Evolutionary conservation across 129 eudicot species (phyloP).

Genomic region (Helichrysum umbraculigerum): DNA sequence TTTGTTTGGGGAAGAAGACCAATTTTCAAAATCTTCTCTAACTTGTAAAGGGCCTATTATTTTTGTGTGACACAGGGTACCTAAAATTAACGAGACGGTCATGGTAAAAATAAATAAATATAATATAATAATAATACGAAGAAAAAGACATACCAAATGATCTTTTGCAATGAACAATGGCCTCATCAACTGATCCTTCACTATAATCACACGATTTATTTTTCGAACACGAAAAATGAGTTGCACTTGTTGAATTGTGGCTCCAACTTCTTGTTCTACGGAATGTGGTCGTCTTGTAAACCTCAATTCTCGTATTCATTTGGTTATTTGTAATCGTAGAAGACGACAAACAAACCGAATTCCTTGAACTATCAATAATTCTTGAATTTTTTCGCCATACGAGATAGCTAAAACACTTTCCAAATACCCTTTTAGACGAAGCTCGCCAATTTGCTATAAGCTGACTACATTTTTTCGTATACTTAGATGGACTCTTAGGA

Average conservation of each 20-base stretch:
- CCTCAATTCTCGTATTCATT: conserved; percentile 23
- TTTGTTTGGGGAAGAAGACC: too few relatives aligned
- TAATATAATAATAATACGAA: not conserved
- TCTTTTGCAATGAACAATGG: conserved; percentile 42
- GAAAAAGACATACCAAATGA: conserved; percentile 22
- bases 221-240: conserved; percentile 26
- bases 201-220: conserved; percentile 22
- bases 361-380: conserved; percentile 43
- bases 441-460: conserved; percentile 38
- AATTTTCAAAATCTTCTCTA: too few relatives aligned
- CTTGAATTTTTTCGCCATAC: conserved; percentile 44
- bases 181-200: conserved; percentile 37
- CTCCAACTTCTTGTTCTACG: conserved; percentile 40
- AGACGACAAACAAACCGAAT: conserved; percentile 36
- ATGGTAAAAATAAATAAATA: too few relatives aligned
- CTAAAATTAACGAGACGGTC: too few relatives aligned
- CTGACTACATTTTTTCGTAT: conserved; percentile 7
- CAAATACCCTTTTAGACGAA: conserved; percentile 37
- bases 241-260: conserved; percentile 32
- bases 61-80: too few relatives aligned
- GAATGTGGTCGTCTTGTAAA: conserved; percentile 22
- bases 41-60: too few relatives aligned
- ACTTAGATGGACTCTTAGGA: conserved; percentile 10
- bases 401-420: conserved; percentile 44
- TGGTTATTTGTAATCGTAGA: conserved; percentile 11